Evolutionary conservation across 2,329 filamentous ascomycete genomes (phyloP).

Genomic region (Ophiosphaerella herpotricha): DNA sequence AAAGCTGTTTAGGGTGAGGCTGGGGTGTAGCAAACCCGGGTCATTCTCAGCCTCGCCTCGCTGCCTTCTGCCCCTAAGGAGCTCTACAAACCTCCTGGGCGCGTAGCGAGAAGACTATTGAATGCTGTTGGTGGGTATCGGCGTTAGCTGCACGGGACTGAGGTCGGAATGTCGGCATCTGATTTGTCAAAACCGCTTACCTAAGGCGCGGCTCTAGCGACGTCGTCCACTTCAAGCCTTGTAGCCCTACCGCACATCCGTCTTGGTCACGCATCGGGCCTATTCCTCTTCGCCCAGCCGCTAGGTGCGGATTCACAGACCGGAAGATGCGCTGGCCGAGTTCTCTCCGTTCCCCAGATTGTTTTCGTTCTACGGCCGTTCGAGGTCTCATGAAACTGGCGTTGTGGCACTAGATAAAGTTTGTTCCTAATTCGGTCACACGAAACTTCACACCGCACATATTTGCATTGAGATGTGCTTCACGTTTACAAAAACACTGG

Average conservation of each 20-base stretch:
- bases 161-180: no score
- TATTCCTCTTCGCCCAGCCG: constrained; percentile 8
- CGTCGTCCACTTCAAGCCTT: no score
- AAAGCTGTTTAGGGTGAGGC: no score
- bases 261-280: background rate
- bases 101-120: no score
- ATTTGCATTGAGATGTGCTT: constrained; percentile 18
- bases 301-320: constrained; percentile 12
- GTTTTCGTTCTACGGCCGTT: constrained; percentile 10
- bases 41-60: no score
- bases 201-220: background rate
- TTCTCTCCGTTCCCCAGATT: constrained; percentile 22
- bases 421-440: constrained; percentile 19
- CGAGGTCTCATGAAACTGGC: constrained; percentile 32
- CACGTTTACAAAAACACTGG: constrained; percentile 14
- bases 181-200: background rate
- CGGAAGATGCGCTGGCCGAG: constrained; percentile 28
- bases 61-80: no score
- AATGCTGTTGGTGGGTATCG: no score
- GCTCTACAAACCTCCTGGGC: no score
- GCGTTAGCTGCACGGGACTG: no score
- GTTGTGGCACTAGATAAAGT: constrained; percentile 36
- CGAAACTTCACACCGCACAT: constrained; percentile 26
- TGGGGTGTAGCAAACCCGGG: no score
- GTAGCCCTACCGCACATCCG: background rate